These are phyloP conservation scores for Malus orientalis DNA, from an alignment of 306 rosid genomes.

Conservation along the genomic window DNA sequence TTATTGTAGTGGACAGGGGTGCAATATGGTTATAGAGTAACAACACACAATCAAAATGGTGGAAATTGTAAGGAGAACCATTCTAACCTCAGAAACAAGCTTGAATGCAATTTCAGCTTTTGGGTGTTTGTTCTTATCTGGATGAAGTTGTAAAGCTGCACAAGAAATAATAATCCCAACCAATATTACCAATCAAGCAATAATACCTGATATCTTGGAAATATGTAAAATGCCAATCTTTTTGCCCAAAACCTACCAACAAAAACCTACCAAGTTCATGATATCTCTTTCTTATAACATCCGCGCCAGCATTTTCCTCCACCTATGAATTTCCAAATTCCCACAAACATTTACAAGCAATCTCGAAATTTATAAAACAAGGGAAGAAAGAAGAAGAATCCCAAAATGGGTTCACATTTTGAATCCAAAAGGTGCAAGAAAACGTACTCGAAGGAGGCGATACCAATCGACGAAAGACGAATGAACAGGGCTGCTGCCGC, in stretches of 20 bases:
- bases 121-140: constrained; percentile 87
- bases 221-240: neutral
- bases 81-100: constrained; percentile 79
- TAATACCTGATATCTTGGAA: neutral
- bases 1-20: neutral
- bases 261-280: constrained; percentile 72
- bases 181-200: neutral
- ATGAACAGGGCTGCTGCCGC: constrained; percentile 21
- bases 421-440: neutral
- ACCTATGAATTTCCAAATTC: constrained; percentile 40
- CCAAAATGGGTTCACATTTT: neutral
- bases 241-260: neutral
- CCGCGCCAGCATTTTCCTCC: constrained; percentile 52
- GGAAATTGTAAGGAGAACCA: neutral
- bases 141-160: constrained; percentile 90
- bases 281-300: constrained; percentile 59
- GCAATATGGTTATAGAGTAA: neutral
- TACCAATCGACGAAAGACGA: constrained; percentile 74
- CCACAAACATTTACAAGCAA: neutral
- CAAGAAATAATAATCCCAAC: neutral
- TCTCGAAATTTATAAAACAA: neutral
- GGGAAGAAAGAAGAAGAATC: neutral
- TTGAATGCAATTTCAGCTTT: constrained; percentile 86
- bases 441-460: constrained; percentile 70
- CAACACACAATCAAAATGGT: neutral